phyloP scores from a whole-genome alignment of 495 filamentous ascomycete species.

The Xeromyces bisporus region DNA sequence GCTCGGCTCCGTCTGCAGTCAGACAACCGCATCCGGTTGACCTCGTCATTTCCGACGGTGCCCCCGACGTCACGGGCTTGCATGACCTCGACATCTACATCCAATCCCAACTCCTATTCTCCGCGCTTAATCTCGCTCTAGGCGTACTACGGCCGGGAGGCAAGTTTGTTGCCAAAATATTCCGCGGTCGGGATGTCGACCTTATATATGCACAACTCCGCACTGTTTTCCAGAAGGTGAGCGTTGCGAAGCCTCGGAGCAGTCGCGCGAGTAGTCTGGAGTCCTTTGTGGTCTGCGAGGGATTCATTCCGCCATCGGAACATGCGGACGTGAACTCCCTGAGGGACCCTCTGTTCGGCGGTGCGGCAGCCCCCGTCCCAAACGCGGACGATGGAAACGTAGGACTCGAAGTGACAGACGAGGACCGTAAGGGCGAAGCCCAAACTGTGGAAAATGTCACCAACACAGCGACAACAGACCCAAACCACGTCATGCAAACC shows the following conservation, averaged over 20 bases:
- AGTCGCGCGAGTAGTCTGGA: slow-evolving; percentile 89
- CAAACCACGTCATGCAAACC: slow-evolving; percentile 6
- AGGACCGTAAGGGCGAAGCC: slow-evolving; percentile 19
- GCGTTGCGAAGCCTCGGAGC: slow-evolving; percentile 82
- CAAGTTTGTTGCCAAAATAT: slow-evolving; percentile 96
- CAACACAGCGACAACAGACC: slow-evolving; percentile 2
- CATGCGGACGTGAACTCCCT: slow-evolving; percentile 24
- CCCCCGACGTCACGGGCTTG: slow-evolving; percentile 88
- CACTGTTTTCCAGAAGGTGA: slow-evolving; percentile 72
- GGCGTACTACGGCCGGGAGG: slow-evolving; percentile 85
- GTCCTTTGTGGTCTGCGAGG: slow-evolving; percentile 88
- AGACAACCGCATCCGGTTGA: slow-evolving; percentile 57
- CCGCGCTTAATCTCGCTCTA: slow-evolving; percentile 79
- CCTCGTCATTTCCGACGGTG: slow-evolving; percentile 85
- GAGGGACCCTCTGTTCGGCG: slow-evolving; percentile 29
- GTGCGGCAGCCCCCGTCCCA: slow-evolving; percentile 16
- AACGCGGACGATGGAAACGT: slow-evolving; percentile 41
- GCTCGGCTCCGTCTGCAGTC: slow-evolving; percentile 21
- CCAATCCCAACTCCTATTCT: slow-evolving; percentile 85
- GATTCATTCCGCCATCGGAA: slow-evolving; percentile 43
- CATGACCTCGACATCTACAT: slow-evolving; percentile 98
- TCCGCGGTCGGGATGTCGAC: slow-evolving; percentile 83
- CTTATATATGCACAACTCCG: slow-evolving; percentile 83
- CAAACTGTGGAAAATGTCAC: neutral
- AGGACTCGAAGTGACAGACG: slow-evolving; percentile 39